Conservation (phyloP, 2,329 filamentous ascomycete genomes). For the Ascomycota sp. region DNA sequence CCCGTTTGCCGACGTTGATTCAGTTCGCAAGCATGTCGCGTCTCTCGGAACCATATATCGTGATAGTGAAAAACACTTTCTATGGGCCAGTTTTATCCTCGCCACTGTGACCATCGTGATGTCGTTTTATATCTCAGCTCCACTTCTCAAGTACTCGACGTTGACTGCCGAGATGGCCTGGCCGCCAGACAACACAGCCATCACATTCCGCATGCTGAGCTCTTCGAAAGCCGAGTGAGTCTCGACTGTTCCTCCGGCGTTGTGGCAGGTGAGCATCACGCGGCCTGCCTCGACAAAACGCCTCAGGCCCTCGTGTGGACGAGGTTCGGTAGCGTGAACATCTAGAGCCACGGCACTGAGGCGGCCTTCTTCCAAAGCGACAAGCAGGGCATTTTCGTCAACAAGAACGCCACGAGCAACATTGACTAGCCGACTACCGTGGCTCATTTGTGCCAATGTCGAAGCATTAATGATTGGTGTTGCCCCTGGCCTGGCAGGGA, state of each 20-base stretch:
- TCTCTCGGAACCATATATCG: too few species aligned
- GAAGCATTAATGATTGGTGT: conserved; percentile 22
- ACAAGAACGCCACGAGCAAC: conserved; percentile 42
- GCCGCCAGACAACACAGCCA: conserved; percentile 30
- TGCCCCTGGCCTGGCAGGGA: conserved; percentile 22
- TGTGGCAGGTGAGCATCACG: conserved; percentile 42
- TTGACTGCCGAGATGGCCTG: conserved; percentile 40
- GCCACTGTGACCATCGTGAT: background rate
- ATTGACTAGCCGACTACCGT: conserved; percentile 38
- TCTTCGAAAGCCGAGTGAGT: conserved; percentile 45
- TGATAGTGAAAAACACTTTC: too few species aligned
- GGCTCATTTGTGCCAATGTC: conserved; percentile 27
- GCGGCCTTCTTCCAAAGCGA: conserved; percentile 29
- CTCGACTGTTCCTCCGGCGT: conserved; percentile 43
- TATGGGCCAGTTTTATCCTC: background rate
- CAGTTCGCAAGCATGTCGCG: too few species aligned
- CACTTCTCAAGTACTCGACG: conserved; percentile 22
- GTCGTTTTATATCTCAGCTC: background rate
- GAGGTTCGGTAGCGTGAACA: conserved; percentile 39
- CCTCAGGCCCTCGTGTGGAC: conserved; percentile 23
- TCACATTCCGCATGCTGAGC: conserved; percentile 42
- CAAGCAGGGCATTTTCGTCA: conserved; percentile 38
- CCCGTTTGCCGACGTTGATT: too few species aligned
- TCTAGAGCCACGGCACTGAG: conserved; percentile 36
- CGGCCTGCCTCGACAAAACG: conserved; percentile 17